These are phyloP conservation scores for Penicillium olsonii DNA, from an alignment of 2,329 filamentous ascomycete species.

Conservation along the genomic window DNA sequence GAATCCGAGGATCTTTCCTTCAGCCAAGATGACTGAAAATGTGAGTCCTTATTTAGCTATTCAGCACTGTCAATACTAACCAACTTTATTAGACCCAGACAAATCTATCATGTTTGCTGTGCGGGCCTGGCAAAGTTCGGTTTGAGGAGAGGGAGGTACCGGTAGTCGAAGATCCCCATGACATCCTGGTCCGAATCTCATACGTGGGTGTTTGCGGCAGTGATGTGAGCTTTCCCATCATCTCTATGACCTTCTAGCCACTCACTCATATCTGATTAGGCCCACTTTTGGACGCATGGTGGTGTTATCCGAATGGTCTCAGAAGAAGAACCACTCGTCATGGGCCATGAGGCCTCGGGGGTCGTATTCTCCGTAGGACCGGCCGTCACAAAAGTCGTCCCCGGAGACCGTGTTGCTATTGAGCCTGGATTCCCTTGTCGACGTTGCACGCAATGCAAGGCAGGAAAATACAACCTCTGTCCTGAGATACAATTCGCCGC, in stretches of 20 bases:
- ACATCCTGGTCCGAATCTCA: constrained; percentile 78
- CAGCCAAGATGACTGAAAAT: no score
- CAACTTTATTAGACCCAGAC: no score
- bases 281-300: constrained; percentile 51
- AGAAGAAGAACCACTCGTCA: no score
- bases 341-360: constrained; percentile 72
- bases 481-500: constrained; percentile 86
- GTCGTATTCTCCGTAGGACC: constrained; percentile 63
- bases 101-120: no score
- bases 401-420: constrained; percentile 74
- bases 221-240: no score
- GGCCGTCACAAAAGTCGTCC: constrained; percentile 58
- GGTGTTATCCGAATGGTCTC: constrained; percentile 50
- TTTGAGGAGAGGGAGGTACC: no score
- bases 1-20: no score
- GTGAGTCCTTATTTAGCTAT: no score
- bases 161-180: constrained; percentile 67
- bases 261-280: constrained; percentile 21
- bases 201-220: constrained; percentile 89
- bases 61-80: no score
- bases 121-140: no score
- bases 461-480: constrained; percentile 88
- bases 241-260: no score
- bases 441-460: constrained; percentile 74
- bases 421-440: constrained; percentile 74